Evolutionary conservation across 495 filamentous ascomycete genomes (phyloP).

Genomic region (Opeltia flavorubescens): DNA sequence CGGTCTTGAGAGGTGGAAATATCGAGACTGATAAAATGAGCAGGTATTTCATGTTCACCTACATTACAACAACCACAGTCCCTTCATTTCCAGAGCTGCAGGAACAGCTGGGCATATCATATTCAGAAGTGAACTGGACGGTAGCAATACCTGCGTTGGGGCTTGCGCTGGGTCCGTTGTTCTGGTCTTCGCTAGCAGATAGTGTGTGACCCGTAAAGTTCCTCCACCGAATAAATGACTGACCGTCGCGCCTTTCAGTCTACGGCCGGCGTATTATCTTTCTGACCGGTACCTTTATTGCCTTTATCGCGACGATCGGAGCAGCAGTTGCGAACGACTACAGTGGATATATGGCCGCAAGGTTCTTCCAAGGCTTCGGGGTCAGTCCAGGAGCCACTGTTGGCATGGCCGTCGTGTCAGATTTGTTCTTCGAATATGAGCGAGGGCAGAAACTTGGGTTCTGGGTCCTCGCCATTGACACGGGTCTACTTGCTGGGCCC

Average conservation of each 20-base stretch:
- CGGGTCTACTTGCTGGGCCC: slow-evolving; percentile 42
- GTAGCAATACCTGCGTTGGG: slow-evolving; percentile 48
- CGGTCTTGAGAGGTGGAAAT: slow-evolving; percentile 6
- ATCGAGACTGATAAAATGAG: neutral
- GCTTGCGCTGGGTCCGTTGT: slow-evolving; percentile 39
- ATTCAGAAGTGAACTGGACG: slow-evolving; percentile 48
- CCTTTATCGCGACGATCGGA: slow-evolving; percentile 37
- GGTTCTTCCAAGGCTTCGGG: slow-evolving; percentile 51
- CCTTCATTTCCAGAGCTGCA: slow-evolving; percentile 42
- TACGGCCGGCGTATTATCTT: slow-evolving; percentile 42
- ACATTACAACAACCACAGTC: slow-evolving; percentile 47
- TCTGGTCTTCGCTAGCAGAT: slow-evolving; percentile 44
- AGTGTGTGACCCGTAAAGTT: slow-evolving; percentile 6
- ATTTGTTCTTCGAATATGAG: slow-evolving; percentile 47
- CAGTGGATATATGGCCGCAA: slow-evolving; percentile 40
- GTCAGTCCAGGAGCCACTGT: slow-evolving; percentile 44
- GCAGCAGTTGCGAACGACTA: slow-evolving; percentile 33
- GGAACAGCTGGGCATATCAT: slow-evolving; percentile 31
- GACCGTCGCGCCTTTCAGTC: slow-evolving; percentile 9
- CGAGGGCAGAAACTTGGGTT: slow-evolving; percentile 46
- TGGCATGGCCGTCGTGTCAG: slow-evolving; percentile 40
- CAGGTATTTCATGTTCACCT: slow-evolving; percentile 52
- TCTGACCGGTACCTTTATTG: slow-evolving; percentile 38
- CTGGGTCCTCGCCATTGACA: slow-evolving; percentile 46
- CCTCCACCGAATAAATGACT: neutral